Evolutionary conservation across 257 asterid species (phyloP).

Genomic region (Schizonepeta tenuifolia): DNA sequence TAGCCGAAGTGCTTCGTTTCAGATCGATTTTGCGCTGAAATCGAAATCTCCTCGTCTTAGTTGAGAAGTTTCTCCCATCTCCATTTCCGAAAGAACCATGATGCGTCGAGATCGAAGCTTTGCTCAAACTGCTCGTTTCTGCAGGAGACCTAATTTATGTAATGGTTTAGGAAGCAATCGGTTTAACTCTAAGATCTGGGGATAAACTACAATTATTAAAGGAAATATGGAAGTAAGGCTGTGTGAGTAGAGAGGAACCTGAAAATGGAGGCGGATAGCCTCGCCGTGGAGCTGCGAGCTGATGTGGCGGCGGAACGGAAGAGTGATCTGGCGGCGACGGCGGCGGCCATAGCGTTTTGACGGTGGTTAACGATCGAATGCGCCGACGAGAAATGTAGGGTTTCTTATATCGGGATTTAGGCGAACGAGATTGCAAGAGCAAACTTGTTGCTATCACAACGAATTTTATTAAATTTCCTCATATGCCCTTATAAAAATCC

Average conservation of each 20-base stretch:
- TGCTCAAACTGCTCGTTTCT: slow-evolving; percentile 9
- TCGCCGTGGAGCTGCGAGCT: slow-evolving; percentile 21
- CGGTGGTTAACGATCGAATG: neutral
- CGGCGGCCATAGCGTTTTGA: slow-evolving; percentile 24
- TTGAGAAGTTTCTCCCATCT: slow-evolving; percentile 18
- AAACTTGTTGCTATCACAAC: too few species aligned
- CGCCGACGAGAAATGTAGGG: slow-evolving; percentile 18
- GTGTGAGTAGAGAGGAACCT: slow-evolving; percentile 15
- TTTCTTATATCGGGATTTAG: slow-evolving; percentile 3
- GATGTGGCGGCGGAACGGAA: slow-evolving; percentile 29
- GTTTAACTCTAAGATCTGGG: neutral
- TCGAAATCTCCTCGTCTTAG: slow-evolving; percentile 27
- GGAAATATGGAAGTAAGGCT: neutral
- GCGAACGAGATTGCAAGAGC: neutral
- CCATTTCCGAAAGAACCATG: neutral
- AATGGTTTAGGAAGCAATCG: neutral
- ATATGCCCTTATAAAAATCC: too few species aligned
- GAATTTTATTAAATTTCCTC: too few species aligned
- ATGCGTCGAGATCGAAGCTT: neutral
- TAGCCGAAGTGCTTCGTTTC: slow-evolving; percentile 32
- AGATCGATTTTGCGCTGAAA: slow-evolving; percentile 29
- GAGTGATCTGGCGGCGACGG: slow-evolving; percentile 33
- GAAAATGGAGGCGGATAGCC: slow-evolving; percentile 20
- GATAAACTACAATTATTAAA: neutral
- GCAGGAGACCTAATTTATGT: slow-evolving; percentile 25